Conservation (phyloP, 1,284 basidiomycete species). For the Irpex sp. region DNA sequence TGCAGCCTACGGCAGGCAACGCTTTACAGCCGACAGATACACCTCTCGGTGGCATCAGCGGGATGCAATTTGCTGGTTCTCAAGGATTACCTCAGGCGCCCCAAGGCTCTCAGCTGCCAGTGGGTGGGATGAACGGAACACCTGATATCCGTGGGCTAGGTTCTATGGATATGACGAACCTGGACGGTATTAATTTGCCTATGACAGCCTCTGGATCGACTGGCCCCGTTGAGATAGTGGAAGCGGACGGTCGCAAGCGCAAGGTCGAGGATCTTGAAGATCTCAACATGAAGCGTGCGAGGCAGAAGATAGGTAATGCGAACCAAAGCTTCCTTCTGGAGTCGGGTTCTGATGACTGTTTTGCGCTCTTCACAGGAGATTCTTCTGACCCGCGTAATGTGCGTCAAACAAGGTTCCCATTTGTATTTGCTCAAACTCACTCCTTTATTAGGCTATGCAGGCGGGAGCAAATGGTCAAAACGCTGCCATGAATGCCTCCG, state of each 20-base stretch:
- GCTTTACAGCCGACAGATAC: slow-evolving; percentile 11
- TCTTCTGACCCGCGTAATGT: slow-evolving; percentile 26
- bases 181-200: background rate
- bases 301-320: slow-evolving; percentile 63
- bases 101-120: slow-evolving; percentile 4
- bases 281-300: slow-evolving; percentile 58
- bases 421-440: background rate
- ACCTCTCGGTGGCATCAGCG: slow-evolving; percentile 8
- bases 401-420: slow-evolving; percentile 1
- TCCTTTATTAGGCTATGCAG: slow-evolving; percentile 1
- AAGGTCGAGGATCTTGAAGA: slow-evolving; percentile 63
- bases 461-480: background rate
- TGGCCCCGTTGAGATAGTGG: slow-evolving; percentile 31
- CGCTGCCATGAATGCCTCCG: background rate
- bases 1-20: slow-evolving; percentile 10
- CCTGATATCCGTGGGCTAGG: background rate
- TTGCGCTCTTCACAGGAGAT: slow-evolving; percentile 10
- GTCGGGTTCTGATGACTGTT: background rate
- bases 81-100: slow-evolving; percentile 6
- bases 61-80: slow-evolving; percentile 7
- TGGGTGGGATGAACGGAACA: background rate
- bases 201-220: slow-evolving; percentile 10
- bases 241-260: slow-evolving; percentile 59
- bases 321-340: background rate
- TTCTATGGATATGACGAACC: background rate